Percentiles rank a stretch among this genome's conserved stretches.
Evolutionary conservation across 2,329 filamentous ascomycete species (phyloP).

Genomic region (Microcera coccophila): DNA sequence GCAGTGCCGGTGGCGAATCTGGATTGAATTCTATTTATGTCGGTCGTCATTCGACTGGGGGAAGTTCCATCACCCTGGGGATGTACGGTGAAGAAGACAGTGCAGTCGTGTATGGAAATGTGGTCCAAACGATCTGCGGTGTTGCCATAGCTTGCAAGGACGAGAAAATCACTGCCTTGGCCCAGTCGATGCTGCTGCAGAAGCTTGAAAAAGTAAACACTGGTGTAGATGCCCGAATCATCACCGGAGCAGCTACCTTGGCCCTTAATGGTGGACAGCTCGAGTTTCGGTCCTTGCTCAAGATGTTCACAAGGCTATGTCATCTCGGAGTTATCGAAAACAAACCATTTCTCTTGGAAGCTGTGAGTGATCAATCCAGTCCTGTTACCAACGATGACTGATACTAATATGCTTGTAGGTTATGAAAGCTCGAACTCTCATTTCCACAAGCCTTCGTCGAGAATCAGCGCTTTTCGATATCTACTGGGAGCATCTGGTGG

Average conservation of each 20-base stretch:
- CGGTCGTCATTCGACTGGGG: slow-evolving; percentile 57
- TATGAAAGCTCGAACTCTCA: slow-evolving; percentile 71
- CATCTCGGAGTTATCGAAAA: slow-evolving; percentile 69
- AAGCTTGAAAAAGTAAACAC: slow-evolving; percentile 84
- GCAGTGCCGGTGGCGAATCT: slow-evolving; percentile 38
- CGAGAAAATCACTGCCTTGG: slow-evolving; percentile 87
- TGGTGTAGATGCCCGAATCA: slow-evolving; percentile 77
- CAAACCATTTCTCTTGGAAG: slow-evolving; percentile 63
- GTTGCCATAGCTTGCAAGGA: slow-evolving; percentile 79
- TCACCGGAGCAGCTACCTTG: slow-evolving; percentile 74
- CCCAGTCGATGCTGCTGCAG: slow-evolving; percentile 93
- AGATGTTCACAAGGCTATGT: slow-evolving; percentile 72
- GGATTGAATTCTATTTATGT: slow-evolving; percentile 45
- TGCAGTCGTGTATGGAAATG: slow-evolving; percentile 71
- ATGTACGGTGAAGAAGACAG: slow-evolving; percentile 75
- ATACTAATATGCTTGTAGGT: slow-evolving; percentile 46
- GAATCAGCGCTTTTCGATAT: slow-evolving; percentile 75
- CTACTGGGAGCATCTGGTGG: slow-evolving; percentile 79
- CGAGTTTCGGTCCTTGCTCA: slow-evolving; percentile 82
- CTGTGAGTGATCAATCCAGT: slow-evolving; percentile 50
- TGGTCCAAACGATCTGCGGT: slow-evolving; percentile 93
- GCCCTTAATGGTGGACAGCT: slow-evolving; percentile 72
- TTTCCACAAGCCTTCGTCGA: slow-evolving; percentile 65
- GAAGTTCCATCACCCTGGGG: slow-evolving; percentile 76
- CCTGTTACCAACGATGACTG: background rate